These are phyloP conservation scores for Didymella sp. DNA, from an alignment of 2,329 filamentous ascomycete species.

Conservation along the genomic window DNA sequence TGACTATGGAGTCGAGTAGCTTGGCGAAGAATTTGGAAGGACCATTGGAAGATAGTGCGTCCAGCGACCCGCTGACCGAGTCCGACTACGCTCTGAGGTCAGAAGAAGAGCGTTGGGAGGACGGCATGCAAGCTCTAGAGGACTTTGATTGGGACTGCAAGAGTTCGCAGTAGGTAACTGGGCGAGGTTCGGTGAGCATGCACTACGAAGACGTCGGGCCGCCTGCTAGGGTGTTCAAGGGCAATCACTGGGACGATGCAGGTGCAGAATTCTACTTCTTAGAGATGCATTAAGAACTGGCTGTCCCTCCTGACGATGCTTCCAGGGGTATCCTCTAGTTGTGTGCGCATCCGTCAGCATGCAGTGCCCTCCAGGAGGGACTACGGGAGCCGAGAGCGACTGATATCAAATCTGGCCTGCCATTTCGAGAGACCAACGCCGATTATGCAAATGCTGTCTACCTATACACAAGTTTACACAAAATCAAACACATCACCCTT, in stretches of 20 bases:
- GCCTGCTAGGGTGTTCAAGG: not conserved
- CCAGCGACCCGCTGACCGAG: not conserved
- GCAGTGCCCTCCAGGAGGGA: no score
- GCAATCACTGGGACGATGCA: not conserved
- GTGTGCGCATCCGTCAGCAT: no score
- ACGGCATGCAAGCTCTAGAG: not conserved
- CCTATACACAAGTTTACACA: constrained; percentile 60
- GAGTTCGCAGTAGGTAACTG: not conserved
- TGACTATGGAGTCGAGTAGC: not conserved
- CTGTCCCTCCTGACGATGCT: not conserved
- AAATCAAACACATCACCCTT: constrained; percentile 94
- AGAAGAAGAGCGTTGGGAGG: not conserved
- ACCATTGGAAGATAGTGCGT: not conserved
- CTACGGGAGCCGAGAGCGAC: no score
- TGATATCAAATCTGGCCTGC: no score
- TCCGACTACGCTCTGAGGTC: not conserved
- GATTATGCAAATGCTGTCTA: no score
- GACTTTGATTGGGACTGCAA: not conserved
- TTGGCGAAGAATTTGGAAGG: not conserved
- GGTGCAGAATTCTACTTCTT: not conserved
- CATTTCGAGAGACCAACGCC: no score
- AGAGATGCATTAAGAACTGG: not conserved
- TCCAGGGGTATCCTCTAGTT: no score
- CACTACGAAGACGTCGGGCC: not conserved
- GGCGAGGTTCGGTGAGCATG: not conserved